These are phyloP conservation scores for Debaryomyces coudertii DNA, from an alignment of 1,139 yeast species.

Conservation along the genomic window DNA sequence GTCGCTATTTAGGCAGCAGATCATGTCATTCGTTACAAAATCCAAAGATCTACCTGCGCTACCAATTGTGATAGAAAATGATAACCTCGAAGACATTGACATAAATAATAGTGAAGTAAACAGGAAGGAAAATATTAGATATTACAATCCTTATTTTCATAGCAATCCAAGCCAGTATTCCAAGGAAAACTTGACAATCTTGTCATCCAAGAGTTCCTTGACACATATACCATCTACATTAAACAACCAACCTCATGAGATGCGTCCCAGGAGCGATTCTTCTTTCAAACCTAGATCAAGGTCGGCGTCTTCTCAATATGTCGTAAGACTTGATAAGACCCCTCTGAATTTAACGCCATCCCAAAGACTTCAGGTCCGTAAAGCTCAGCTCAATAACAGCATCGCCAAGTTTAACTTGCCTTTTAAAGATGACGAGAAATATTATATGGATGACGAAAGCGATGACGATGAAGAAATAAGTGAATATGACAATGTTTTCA, in stretches of 20 bases:
- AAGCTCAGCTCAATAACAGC: constrained; percentile 29
- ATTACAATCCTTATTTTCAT: constrained; percentile 4
- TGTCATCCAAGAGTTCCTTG: constrained; percentile 5
- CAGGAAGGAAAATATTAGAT: neutral
- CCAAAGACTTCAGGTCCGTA: constrained; percentile 40
- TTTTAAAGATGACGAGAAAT: constrained; percentile 16
- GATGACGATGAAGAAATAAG: constrained; percentile 55
- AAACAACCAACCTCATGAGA: constrained; percentile 19
- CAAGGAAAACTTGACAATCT: neutral
- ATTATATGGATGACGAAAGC: constrained; percentile 12
- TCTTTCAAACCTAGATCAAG: constrained; percentile 11
- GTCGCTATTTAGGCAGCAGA: neutral
- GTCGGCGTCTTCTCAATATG: constrained; percentile 19
- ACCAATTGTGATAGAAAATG: constrained; percentile 9
- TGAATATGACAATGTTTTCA: constrained; percentile 55
- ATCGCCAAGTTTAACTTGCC: constrained; percentile 24
- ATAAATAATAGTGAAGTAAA: neutral
- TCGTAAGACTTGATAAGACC: constrained; percentile 30
- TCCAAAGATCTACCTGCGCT: constrained; percentile 10
- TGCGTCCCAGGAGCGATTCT: constrained; percentile 20
- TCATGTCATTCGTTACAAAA: constrained; percentile 12
- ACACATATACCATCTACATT: constrained; percentile 21
- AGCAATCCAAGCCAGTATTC: constrained; percentile 5
- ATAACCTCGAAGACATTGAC: constrained; percentile 15
- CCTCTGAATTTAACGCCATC: constrained; percentile 42